Evolutionary conservation across 495 filamentous ascomycete genomes (phyloP).

Genomic region (Xylaria venustula): DNA sequence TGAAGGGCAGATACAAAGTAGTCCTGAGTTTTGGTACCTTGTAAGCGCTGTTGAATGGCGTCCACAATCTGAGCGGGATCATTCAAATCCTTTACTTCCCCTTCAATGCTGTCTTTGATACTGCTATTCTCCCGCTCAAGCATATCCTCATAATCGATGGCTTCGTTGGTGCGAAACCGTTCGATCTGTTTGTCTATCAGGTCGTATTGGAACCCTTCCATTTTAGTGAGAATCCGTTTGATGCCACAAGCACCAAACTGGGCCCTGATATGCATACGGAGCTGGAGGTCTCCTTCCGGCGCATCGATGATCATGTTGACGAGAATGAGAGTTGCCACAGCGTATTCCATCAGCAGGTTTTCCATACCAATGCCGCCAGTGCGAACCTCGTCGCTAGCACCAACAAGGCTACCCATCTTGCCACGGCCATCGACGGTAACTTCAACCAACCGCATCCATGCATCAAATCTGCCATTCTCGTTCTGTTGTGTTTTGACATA

Average conservation of each 20-base stretch:
- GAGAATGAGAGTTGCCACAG: conserved; percentile 88
- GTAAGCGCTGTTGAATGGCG: conserved; percentile 83
- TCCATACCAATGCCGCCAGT: conserved; percentile 98
- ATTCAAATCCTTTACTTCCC: conserved; percentile 88
- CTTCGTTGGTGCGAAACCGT: conserved; percentile 87
- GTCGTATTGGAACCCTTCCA: conserved; percentile 98
- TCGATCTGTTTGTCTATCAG: conserved; percentile 98
- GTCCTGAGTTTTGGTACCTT: conserved; percentile 81
- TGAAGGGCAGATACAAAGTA: conserved; percentile 96
- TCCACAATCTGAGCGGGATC: conserved; percentile 92
- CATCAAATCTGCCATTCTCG: conserved; percentile 95
- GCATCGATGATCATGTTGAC: conserved; percentile 97
- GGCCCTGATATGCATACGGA: conserved; percentile 90
- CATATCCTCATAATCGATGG: conserved; percentile 96
- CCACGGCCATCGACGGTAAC: conserved; percentile 95
- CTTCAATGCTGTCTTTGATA: conserved; percentile 86
- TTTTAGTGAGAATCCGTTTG: conserved; percentile 90
- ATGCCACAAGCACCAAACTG: conserved; percentile 96
- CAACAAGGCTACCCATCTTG: conserved; percentile 97
- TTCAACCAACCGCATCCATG: conserved; percentile 98
- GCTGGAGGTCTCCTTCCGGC: conserved; percentile 80
- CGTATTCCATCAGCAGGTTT: conserved; percentile 98
- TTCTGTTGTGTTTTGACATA: conserved; percentile 83
- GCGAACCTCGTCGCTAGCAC: conserved; percentile 93
- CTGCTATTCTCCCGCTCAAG: conserved; percentile 87